A percentile compares a stretch with the other conserved stretches of the same genome.
Conservation (phyloP, 169 alveolate species). For the Eimeria tenella region DNA sequence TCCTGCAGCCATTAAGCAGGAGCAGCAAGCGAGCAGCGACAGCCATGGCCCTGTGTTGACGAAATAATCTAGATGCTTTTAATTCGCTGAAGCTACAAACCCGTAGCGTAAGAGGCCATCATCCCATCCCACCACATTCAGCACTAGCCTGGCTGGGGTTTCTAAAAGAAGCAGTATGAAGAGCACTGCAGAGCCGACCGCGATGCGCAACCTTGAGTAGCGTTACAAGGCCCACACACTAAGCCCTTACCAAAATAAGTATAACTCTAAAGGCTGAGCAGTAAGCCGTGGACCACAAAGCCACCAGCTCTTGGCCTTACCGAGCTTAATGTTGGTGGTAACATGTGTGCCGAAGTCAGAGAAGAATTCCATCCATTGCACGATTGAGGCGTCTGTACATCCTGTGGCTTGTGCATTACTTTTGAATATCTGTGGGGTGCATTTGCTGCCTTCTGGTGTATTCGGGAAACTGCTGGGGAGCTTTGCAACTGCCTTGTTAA, state of each 20-base stretch:
- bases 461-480: conserved; percentile 86
- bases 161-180: too few species aligned
- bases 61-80: too few species aligned
- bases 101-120: too few species aligned
- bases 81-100: too few species aligned
- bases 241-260: neutral
- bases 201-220: too few species aligned
- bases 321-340: conserved; percentile 87
- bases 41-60: too few species aligned
- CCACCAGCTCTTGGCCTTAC: conserved; percentile 50
- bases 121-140: too few species aligned
- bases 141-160: too few species aligned
- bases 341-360: conserved; percentile 89
- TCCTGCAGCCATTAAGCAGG: conserved; percentile 67
- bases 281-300: neutral
- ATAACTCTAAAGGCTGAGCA: neutral
- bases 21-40: too few species aligned
- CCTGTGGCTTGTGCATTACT: conserved; percentile 79
- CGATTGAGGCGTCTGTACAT: conserved; percentile 82
- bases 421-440: conserved; percentile 85
- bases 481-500: conserved; percentile 82
- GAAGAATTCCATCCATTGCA: conserved; percentile 88
- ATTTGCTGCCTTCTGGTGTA: conserved; percentile 76
- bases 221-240: neutral
- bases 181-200: too few species aligned